Base-by-base conservation (phyloP, 2,329 filamentous ascomycete species). In the Botryosphaeria dothidea region DNA sequence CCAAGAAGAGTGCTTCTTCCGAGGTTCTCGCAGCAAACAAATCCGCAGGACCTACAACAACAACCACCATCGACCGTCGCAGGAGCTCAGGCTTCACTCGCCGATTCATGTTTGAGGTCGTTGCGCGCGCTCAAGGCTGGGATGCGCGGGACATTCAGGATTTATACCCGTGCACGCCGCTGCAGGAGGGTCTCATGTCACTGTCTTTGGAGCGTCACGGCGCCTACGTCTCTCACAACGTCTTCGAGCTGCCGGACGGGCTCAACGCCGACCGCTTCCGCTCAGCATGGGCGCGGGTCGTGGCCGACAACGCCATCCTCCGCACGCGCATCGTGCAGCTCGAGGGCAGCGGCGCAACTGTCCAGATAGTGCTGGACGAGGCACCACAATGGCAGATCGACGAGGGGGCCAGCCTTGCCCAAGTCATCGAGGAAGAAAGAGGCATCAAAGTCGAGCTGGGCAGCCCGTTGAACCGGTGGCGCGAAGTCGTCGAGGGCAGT, bases 101-200 rank as follows among this genome's bases (percentile, higher is more conserved):
- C 31, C 31, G 31, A 4, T 34, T 34, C 31, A 34, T 34, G 31
- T 34, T 34, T 11, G 31, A 34, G 31, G 31, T 34, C 3, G 31
- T 34, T 11, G 31, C 31, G 31, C 31, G 31, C 31, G 31, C 31
- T 34, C 31, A 34, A 11, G 31, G 31, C 7, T 34, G 31, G 31
- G 31, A 34, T 34, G 31, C 31, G 31, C 31, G 13, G 7, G 13
- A 34, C 0, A 70, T 81, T 7, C 75, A 79, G 52, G 79, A 81
- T 51, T 66, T 80, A 0, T 79, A 79, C 58, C 77, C 77, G 23
- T 81, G 78, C 64, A 80, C 78, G 3, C 75, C 79, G 6, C 68
- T 76, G 8, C 78, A 81, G 65, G 77, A 80, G 69, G 75, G 74
- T 8, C 69, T 81, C 3, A 76, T 80, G 69, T 75, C 78, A 0